phyloP scores from a whole-genome alignment of 345 rosid species.

The Camelina sativa region DNA sequence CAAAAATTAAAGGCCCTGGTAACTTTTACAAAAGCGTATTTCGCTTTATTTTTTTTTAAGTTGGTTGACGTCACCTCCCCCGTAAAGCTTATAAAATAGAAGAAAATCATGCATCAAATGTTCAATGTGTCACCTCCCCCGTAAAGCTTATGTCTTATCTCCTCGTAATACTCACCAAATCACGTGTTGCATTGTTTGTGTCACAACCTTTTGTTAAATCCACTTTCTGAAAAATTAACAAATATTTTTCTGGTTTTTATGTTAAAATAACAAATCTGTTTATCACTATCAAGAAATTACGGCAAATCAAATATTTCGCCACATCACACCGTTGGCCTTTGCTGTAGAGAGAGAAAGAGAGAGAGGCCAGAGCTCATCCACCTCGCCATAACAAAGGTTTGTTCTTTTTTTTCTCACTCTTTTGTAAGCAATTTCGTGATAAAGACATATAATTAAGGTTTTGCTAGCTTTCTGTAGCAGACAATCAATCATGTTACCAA shows the following conservation, averaged over 20 bases:
- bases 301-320: conserved; percentile 20
- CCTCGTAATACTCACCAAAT: background rate
- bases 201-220: background rate
- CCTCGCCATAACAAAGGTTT: background rate
- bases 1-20: too few species aligned
- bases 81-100: too few species aligned
- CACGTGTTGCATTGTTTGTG: too few species aligned
- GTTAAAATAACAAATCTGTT: background rate
- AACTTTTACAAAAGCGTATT: too few species aligned
- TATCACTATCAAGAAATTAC: background rate
- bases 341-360: conserved; percentile 2
- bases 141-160: background rate
- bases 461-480: background rate
- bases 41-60: too few species aligned
- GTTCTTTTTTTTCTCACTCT: background rate
- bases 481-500: conserved; percentile 54
- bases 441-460: background rate
- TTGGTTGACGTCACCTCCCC: too few species aligned
- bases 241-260: too few species aligned
- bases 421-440: background rate
- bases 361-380: background rate
- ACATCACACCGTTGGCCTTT: conserved; percentile 16
- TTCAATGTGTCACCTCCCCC: background rate
- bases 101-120: background rate
- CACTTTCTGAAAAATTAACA: too few species aligned